These are phyloP conservation scores for Dryadomyces quercus-mongolicae DNA, from an alignment of 2,329 filamentous ascomycete species.

Conservation along the genomic window DNA sequence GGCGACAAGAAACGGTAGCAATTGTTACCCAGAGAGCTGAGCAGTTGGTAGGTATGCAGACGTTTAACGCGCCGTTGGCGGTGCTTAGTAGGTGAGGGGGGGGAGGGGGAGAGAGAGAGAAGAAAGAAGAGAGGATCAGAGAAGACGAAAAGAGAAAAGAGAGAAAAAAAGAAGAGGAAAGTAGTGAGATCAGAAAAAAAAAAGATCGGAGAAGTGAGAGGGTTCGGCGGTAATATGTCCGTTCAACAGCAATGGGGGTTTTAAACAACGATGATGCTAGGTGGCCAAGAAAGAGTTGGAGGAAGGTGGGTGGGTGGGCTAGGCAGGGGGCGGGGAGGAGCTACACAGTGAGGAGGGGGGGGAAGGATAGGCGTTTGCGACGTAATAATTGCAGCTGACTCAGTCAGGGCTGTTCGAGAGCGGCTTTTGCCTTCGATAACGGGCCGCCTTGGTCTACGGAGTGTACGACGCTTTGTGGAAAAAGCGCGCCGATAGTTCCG, in stretches of 20 bases:
- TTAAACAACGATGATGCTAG: conserved; percentile 12
- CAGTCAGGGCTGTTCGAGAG: not conserved
- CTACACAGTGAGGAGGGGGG: not conserved
- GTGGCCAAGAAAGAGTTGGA: not conserved
- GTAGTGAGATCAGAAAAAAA: not conserved
- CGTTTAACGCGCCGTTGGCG: too few species aligned
- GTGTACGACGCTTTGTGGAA: not conserved
- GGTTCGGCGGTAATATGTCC: not conserved
- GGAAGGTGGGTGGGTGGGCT: conserved; percentile 1
- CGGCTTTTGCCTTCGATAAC: not conserved
- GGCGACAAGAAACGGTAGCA: too few species aligned
- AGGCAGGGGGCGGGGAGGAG: conserved; percentile 2
- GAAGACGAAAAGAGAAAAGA: not conserved
- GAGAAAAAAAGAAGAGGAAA: not conserved
- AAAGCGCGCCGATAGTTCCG: not conserved
- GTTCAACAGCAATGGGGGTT: not conserved
- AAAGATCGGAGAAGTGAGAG: not conserved
- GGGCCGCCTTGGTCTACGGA: too few species aligned
- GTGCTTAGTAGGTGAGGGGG: not conserved
- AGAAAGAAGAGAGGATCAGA: not conserved
- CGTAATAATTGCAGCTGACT: conserved; percentile 1
- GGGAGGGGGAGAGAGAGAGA: not conserved
- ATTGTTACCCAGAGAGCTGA: not conserved
- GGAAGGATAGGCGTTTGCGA: not conserved
- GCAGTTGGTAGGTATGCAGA: too few species aligned